A percentile compares a stretch with the other conserved stretches of the same genome.
These are phyloP conservation scores for Chrysoporthe deuterocubensis DNA, from an alignment of 2,329 filamentous ascomycete species.

Conservation along the genomic window DNA sequence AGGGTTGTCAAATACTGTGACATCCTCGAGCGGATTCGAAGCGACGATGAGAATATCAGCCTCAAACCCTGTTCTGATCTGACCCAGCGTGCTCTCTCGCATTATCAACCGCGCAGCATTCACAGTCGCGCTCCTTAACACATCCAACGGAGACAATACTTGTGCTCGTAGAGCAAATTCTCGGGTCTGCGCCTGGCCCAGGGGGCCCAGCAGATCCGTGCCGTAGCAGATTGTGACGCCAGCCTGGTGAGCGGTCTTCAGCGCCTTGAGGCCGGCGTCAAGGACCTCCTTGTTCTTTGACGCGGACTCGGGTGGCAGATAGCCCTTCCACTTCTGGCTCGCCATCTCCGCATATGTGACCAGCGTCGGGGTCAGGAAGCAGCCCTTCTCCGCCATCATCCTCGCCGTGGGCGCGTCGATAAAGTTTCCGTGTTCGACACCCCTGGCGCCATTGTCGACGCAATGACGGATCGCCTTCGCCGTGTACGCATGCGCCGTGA, in stretches of 20 bases:
- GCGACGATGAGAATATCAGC: constrained; percentile 56
- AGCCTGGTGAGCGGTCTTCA: constrained; percentile 51
- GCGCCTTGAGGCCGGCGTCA: constrained; percentile 46
- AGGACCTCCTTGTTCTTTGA: constrained; percentile 55
- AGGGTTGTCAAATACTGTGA: constrained; percentile 51
- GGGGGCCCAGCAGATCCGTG: constrained; percentile 56
- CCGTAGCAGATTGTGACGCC: constrained; percentile 60
- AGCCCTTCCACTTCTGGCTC: constrained; percentile 43
- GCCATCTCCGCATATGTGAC: constrained; percentile 54
- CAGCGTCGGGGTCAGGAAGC: constrained; percentile 56
- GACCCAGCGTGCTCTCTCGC: constrained; percentile 49
- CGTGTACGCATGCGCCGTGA: constrained; percentile 60
- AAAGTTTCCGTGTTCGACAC: constrained; percentile 52
- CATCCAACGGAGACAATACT: constrained; percentile 46
- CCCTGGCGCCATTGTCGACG: constrained; percentile 53
- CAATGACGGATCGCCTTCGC: constrained; percentile 53
- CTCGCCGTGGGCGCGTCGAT: constrained; percentile 44
- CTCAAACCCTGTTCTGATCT: constrained; percentile 50
- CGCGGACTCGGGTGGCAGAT: constrained; percentile 45
- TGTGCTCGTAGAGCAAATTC: constrained; percentile 52
- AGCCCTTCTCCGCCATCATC: constrained; percentile 51
- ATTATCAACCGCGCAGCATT: constrained; percentile 53
- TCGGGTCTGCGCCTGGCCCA: constrained; percentile 51
- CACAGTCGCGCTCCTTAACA: constrained; percentile 55
- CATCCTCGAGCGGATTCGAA: constrained; percentile 55